Evolutionary conservation across 495 filamentous ascomycete genomes (phyloP).

Genomic region (Penicillium malachiteum): DNA sequence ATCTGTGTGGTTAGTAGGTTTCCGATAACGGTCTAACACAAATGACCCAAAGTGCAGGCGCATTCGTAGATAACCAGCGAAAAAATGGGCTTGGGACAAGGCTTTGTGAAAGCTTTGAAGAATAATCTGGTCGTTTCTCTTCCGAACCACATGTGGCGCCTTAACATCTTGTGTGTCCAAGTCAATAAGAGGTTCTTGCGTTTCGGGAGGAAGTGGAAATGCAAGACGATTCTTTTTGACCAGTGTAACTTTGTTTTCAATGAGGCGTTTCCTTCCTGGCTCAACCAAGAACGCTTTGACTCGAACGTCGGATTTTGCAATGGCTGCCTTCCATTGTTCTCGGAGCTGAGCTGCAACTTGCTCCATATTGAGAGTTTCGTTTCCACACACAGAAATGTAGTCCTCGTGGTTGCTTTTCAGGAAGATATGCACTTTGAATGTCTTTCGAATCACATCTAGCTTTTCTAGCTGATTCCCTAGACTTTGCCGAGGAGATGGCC

Average conservation of each 20-base stretch:
- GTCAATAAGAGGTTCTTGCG: background rate
- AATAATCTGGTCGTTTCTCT: constrained; percentile 13
- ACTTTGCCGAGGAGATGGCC: constrained; percentile 32
- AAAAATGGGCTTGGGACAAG: constrained; percentile 30
- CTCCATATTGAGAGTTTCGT: constrained; percentile 20
- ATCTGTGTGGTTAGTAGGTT: constrained; percentile 29
- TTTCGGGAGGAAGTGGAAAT: background rate
- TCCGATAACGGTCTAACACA: constrained; percentile 44
- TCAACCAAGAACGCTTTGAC: constrained; percentile 41
- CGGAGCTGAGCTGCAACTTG: constrained; percentile 37
- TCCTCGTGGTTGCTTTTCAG: constrained; percentile 22
- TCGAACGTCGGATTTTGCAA: constrained; percentile 30
- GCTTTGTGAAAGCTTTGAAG: constrained; percentile 28
- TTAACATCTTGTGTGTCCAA: background rate
- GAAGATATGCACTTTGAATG: constrained; percentile 19
- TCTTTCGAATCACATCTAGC: constrained; percentile 43
- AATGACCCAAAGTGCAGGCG: constrained; percentile 57
- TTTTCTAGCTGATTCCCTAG: constrained; percentile 48
- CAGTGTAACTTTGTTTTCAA: background rate
- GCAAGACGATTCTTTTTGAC: background rate
- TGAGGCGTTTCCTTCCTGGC: constrained; percentile 20
- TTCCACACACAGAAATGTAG: constrained; percentile 25
- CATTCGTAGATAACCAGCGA: constrained; percentile 48
- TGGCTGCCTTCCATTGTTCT: constrained; percentile 30
- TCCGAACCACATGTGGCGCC: background rate